Evolutionary conservation across 441 rosid genomes (phyloP).

Genomic region (Croton setiger): DNA sequence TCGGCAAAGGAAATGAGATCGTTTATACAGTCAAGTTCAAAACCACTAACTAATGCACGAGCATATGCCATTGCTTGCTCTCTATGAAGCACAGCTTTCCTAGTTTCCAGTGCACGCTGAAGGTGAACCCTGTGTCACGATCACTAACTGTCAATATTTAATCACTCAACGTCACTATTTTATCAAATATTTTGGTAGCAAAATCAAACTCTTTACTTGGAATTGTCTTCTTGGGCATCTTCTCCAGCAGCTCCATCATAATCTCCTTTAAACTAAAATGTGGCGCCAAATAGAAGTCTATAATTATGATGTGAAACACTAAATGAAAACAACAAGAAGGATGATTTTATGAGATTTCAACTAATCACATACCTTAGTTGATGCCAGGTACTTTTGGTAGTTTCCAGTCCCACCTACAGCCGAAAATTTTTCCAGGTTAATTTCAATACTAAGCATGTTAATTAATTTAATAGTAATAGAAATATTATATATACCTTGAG

Average conservation of each 20-base stretch:
- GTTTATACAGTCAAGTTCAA: conserved; percentile 61
- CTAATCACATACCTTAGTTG: conserved; percentile 38
- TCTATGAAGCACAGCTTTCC: conserved; percentile 75
- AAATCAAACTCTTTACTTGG: conserved; percentile 53
- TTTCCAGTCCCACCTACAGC: conserved; percentile 40
- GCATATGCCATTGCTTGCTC: conserved; percentile 99
- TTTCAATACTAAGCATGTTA: background rate
- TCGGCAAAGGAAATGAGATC: conserved; percentile 80
- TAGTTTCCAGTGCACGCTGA: conserved; percentile 75
- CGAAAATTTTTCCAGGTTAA: conserved; percentile 37
- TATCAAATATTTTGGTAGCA: conserved; percentile 14
- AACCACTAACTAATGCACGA: conserved; percentile 86
- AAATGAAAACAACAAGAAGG: conserved; percentile 1
- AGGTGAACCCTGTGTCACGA: conserved; percentile 68
- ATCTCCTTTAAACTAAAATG: conserved; percentile 44
- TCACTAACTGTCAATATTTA: conserved; percentile 23
- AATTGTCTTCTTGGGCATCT: conserved; percentile 59
- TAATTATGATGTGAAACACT: conserved; percentile 14
- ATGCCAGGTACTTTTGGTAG: conserved; percentile 38
- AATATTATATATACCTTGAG: conserved; percentile 45
- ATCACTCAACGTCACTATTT: conserved; percentile 9
- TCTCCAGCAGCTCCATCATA: conserved; percentile 36
- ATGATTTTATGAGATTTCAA: conserved; percentile 9
- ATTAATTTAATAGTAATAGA: no score
- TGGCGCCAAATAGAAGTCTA: conserved; percentile 23